Evolutionary conservation across 345 rosid species (phyloP), one percentile per base, ranked within the genome.

Genomic region (Salix purpurea): DNA sequence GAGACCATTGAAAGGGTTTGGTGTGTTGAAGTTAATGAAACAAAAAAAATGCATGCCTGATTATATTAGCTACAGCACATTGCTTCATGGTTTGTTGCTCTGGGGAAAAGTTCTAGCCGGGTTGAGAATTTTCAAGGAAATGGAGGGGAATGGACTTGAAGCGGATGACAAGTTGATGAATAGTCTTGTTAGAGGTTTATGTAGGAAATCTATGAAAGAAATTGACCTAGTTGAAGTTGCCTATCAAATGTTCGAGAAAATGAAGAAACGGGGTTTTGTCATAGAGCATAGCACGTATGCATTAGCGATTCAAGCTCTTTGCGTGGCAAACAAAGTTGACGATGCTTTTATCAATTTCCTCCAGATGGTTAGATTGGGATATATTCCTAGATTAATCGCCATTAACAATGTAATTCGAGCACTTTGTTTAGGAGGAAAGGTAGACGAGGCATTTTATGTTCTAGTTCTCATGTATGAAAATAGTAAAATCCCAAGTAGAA

Each of bases 11-110:
- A 65, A 82, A 46, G 95, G 96, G 4, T 30, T 91, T 24, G 46
- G 71, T 26, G 83, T 89, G 76, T 79, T 91, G 75, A 85, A 79
- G 80, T 81, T 42, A 66, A 91, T 91, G 93, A 86, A 86, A 78
- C 80, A 76, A 80, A 85, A 75, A 12, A 80, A 84, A n/a, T 88
- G 89, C 68, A 0, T 1, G 58, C 92, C 91, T 9, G 91, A 91
- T 82, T 15, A 16, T 50, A 84, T 91, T 18, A 85, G 83, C 72
- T 88, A 89, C 74, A 80, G 83, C 76, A 88, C 96, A 13, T 71
- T 88, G 73, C 64, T 89, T 58, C 84, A 76, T 19, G 93, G 93
- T 56, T 74, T 89, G 60, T 39, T 91, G 81, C 74, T 85, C 64
- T 91, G 96, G 91, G 83, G 86, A 15, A 76, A 84, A 69, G 72